Conservation (phyloP, 345 rosid species). For the Raphanus sativus region DNA sequence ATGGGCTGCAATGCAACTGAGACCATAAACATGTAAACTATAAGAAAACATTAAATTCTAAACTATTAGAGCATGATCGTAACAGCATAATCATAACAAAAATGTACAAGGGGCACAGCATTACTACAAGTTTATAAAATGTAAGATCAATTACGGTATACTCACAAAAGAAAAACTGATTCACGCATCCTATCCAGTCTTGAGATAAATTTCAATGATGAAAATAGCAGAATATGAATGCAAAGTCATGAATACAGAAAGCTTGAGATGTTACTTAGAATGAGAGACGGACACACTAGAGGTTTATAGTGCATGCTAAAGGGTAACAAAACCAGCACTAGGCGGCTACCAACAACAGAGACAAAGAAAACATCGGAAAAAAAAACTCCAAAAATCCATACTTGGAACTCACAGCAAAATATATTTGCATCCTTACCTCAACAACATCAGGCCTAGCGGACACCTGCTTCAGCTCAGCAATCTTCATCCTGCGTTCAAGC, state of each 20-base stretch:
- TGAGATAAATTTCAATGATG: background rate
- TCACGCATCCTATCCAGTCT: background rate
- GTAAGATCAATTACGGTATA: background rate
- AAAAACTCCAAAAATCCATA: background rate
- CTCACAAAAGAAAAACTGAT: background rate
- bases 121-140: background rate
- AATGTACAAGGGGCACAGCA: background rate
- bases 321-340: background rate
- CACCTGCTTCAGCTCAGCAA: slow-evolving; percentile 89
- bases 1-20: background rate
- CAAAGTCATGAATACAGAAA: background rate
- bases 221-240: background rate
- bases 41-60: background rate
- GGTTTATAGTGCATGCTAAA: background rate
- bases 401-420: background rate
- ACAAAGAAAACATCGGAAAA: background rate
- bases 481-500: slow-evolving; percentile 93
- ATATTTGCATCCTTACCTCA: slow-evolving; percentile 57
- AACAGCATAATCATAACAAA: background rate
- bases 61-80: background rate
- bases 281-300: background rate
- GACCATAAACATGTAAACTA: background rate
- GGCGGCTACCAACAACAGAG: background rate
- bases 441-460: slow-evolving; percentile 98
- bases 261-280: background rate